Evolutionary conservation across 208 protist genomes (phyloP).

Genomic region (Herpetomonas samuelpessoai): DNA sequence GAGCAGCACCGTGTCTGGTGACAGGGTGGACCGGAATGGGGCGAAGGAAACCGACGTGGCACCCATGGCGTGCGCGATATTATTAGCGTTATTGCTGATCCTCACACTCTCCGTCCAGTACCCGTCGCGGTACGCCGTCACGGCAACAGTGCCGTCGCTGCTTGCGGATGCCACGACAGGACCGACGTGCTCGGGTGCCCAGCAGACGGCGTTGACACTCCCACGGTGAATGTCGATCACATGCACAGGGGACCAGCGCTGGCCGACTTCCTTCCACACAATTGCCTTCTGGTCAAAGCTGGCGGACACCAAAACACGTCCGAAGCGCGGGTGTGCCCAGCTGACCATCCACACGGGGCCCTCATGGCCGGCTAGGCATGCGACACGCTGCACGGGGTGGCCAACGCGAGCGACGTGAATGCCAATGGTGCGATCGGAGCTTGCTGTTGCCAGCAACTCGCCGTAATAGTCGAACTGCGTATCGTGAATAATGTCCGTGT

Average conservation of each 20-base stretch:
- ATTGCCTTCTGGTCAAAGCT: slow-evolving; percentile 97
- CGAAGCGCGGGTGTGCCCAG: slow-evolving; percentile 98
- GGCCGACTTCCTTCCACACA: slow-evolving; percentile 90
- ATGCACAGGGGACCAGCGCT: slow-evolving; percentile 59
- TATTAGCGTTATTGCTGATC: slow-evolving; percentile 75
- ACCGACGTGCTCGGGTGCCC: slow-evolving; percentile 72
- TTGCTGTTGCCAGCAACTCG: slow-evolving; percentile 96
- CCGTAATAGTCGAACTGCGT: slow-evolving; percentile 98
- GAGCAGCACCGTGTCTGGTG: slow-evolving; percentile 34
- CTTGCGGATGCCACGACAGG: slow-evolving; percentile 68
- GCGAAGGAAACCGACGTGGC: slow-evolving; percentile 75
- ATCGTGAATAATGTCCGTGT: slow-evolving; percentile 96
- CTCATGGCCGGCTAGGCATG: slow-evolving; percentile 89
- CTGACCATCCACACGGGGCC: slow-evolving; percentile 98
- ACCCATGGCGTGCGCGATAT: slow-evolving; percentile 86
- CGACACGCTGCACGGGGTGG: slow-evolving; percentile 48
- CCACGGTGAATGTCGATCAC: slow-evolving; percentile 70
- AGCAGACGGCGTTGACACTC: slow-evolving; percentile 80
- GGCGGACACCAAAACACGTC: slow-evolving; percentile 95
- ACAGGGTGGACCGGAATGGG: slow-evolving; percentile 32
- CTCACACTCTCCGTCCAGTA: slow-evolving; percentile 71
- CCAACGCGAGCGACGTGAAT: slow-evolving; percentile 89
- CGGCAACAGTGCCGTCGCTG: slow-evolving; percentile 72
- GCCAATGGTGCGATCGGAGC: slow-evolving; percentile 96
- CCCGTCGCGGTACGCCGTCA: slow-evolving; percentile 56